Evolutionary conservation across 495 filamentous ascomycete species (phyloP), one percentile per base, ranked within the genome.

Genomic region (Aspergillus sparsus): DNA sequence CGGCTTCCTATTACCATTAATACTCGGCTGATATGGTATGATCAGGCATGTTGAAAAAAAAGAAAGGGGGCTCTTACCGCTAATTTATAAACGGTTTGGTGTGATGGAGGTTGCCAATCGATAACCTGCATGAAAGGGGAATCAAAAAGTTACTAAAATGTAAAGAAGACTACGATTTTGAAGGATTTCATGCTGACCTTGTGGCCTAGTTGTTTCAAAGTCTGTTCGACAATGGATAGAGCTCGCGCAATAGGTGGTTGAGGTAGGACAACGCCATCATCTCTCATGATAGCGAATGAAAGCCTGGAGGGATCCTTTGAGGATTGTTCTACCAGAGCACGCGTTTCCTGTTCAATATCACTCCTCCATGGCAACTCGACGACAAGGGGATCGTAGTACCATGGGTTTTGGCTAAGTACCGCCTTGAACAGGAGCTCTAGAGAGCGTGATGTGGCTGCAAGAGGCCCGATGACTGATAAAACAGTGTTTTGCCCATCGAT

Each of bases 301-400:
- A 88, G 71, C 46, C 66, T 70, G 5, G 72, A 64, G 1, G 49
- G 49, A 8, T 71, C 72, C 3, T 55, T 49, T 3, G 53, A 62
- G 8, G 74, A 67, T 21, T 70, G 58, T 12, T 71, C 58, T 9
- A 80, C 76, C 49, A 80, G 60, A 34, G 78, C 72, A 12, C 72
- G 70, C 5, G 82, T 77, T 49, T 75, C 62, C 15, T 82, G 62
- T 41, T 79, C 78, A n/a, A 75, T 60, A 9, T 81, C 75, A 35
- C 81, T 72, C 47, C 86, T 76, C 87, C 86, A 90, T 7, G 87
- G 87, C 5, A 90, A 58, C 57, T 87, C 81, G 44, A 80, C 59
- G 1, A 81, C 82, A 15, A 85, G 69, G 0, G 87, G 87, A 71
- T 90, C 87, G 64, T 83, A 76, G 7, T 83, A 71, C 87, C 87